A percentile compares a stretch with the other conserved stretches of the same genome.
Evolutionary conservation across 345 rosid genomes (phyloP).

Genomic region (Mallotus nudiflorus): DNA sequence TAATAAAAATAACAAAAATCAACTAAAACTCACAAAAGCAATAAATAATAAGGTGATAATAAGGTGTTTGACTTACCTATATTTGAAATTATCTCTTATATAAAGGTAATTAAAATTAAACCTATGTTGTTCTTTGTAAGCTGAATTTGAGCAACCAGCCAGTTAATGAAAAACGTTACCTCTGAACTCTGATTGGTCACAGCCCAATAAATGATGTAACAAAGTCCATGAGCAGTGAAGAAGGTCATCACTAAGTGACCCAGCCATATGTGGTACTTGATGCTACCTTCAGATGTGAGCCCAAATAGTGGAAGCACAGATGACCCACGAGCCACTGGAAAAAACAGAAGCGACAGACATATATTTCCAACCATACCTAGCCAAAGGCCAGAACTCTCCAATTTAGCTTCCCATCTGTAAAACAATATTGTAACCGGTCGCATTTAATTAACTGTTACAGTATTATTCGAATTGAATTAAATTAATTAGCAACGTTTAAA

Average conservation of each 20-base stretch:
- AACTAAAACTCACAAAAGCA: no score
- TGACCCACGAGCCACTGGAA: slow-evolving; percentile 82
- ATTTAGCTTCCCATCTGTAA: slow-evolving; percentile 70
- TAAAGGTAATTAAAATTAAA: no score
- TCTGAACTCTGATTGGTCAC: slow-evolving; percentile 33
- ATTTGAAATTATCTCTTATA: no score
- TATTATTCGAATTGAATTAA: no score
- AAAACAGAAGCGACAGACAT: slow-evolving; percentile 57
- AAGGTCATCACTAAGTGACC: slow-evolving; percentile 68
- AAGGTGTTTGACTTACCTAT: no score
- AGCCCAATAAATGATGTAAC: slow-evolving; percentile 52
- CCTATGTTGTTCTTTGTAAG: no score
- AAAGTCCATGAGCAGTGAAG: slow-evolving; percentile 65
- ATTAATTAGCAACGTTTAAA: no score
- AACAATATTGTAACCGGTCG: no score
- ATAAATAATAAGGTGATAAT: no score
- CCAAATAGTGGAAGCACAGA: slow-evolving; percentile 67
- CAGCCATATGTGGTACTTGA: slow-evolving; percentile 89
- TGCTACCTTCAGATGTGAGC: slow-evolving; percentile 74
- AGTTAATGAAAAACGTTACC: slow-evolving; percentile 50
- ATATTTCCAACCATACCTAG: slow-evolving; percentile 70
- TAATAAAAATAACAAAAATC: no score
- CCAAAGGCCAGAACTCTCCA: slow-evolving; percentile 30
- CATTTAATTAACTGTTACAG: no score
- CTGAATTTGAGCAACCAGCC: no score